Evolutionary conservation across 129 eudicot species (phyloP), one percentile per base, ranked within the genome.

Genomic region (Dittrichia graveolens): DNA sequence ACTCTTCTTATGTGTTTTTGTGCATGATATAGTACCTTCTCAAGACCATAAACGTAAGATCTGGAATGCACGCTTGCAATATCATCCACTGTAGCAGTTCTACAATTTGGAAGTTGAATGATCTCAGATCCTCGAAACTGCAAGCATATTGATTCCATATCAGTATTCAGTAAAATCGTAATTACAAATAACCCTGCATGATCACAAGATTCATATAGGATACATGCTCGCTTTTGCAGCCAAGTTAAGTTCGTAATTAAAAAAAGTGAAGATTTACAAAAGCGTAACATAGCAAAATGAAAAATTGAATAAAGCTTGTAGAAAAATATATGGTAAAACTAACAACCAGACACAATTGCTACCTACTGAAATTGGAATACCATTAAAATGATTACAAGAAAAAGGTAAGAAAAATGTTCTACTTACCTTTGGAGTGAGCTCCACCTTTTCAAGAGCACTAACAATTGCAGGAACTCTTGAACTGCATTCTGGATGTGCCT

Each of bases 401-500:
- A 39, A 53, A 1, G 44, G 43, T 42, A 18, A 44, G 34, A 52
- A 18, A 10, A 16, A 43, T 24, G 31, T 24, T 24, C 31, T 24
- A 54, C 43, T 3, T 84, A 93, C 98, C 96, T 90, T 83, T 60
- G 98, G 83, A 65, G 95, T 90, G 71, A 94, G 85, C 80, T 84
- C 78, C 88, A 88, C 66, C 74, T 82, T 85, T 73, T 86, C 86
- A 57, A 94, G 96, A 74, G 93, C 91, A 76, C 7, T 65, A 50
- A 82, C 79, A 78, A 94, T 94, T 62, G 96, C 95, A 71, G 96
- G 98, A 80, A 94, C 95, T 78, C 98, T 84, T 47, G 84, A 82
- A 78, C 92, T 86, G 80, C 93, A 87, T 77, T 94, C 98, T 63
- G 98, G 98, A 83, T 94, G 98, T 9, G 87, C 73, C 60, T 83